phyloP scores from a whole-genome alignment of 441 rosid species.

The Adansonia grandidieri region DNA sequence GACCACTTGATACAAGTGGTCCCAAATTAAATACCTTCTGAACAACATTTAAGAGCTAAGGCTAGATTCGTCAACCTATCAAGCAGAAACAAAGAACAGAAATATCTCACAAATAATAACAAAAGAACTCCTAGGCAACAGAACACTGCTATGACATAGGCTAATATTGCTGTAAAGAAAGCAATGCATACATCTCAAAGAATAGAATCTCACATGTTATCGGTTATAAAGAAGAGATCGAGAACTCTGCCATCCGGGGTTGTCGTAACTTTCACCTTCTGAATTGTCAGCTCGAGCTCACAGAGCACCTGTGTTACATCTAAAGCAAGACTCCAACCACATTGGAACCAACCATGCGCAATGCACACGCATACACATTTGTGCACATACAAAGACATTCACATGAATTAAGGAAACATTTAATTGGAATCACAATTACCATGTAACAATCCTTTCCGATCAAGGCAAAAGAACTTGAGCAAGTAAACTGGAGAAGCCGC shows the following conservation, averaged over 20 bases:
- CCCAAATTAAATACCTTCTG: constrained; percentile 10
- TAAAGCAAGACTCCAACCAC: constrained; percentile 30
- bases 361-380: neutral
- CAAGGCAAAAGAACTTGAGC: constrained; percentile 70
- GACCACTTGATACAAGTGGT: constrained; percentile 9
- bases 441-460: constrained; percentile 65
- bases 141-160: too few species aligned
- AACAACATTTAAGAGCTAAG: neutral
- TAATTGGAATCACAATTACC: constrained; percentile 43
- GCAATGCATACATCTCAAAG: neutral
- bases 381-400: too few species aligned
- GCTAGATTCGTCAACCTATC: neutral
- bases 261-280: constrained; percentile 79
- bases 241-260: constrained; percentile 82
- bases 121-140: too few species aligned
- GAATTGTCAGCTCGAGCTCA: constrained; percentile 88
- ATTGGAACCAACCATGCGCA: constrained; percentile 15
- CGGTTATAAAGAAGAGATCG: constrained; percentile 84
- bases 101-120: neutral
- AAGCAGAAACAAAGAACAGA: neutral
- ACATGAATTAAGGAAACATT: neutral
- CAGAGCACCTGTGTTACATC: constrained; percentile 77
- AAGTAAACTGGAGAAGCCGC: constrained; percentile 59
- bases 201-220: constrained; percentile 60
- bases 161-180: neutral